A percentile compares a stretch with the other conserved stretches of the same genome.
These are phyloP conservation scores for Eutrema japonicum DNA, from an alignment of 345 rosid species.

Conservation along the genomic window DNA sequence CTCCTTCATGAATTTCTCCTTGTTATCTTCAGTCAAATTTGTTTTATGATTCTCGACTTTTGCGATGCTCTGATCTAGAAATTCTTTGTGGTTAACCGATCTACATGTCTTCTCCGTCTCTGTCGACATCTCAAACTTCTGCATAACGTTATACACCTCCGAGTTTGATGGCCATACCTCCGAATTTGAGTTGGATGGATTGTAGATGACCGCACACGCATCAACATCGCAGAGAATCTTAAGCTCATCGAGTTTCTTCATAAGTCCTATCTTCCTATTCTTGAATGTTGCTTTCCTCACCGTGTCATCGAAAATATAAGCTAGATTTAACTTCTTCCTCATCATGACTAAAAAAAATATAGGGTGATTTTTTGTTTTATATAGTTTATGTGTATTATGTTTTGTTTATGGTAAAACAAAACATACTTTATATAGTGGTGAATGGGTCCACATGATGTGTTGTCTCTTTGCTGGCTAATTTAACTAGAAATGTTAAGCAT, in stretches of 20 bases:
- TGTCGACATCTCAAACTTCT: not conserved
- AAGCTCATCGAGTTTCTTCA: not conserved
- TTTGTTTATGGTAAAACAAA: not conserved
- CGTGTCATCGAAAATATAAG: not conserved
- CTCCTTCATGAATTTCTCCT: not conserved
- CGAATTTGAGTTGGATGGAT: not conserved
- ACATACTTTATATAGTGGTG: not conserved
- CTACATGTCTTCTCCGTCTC: not conserved
- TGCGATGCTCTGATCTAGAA: not conserved
- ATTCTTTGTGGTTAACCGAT: not conserved
- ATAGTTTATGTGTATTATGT: not conserved
- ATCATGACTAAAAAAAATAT: not conserved
- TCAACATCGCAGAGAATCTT: not conserved
- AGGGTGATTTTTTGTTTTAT: not conserved
- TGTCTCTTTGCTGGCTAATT: not conserved
- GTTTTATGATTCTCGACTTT: not conserved
- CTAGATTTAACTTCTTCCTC: not conserved
- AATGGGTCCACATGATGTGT: not conserved
- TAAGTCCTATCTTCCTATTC: not conserved
- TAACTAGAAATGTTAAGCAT: not conserved
- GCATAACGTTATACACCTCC: not conserved
- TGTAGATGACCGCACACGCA: not conserved
- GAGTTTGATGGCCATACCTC: not conserved
- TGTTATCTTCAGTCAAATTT: not conserved
- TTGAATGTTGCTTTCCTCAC: not conserved